phyloP scores from a whole-genome alignment of 2,329 filamentous ascomycete species.

The Fusarium praegraminearum region DNA sequence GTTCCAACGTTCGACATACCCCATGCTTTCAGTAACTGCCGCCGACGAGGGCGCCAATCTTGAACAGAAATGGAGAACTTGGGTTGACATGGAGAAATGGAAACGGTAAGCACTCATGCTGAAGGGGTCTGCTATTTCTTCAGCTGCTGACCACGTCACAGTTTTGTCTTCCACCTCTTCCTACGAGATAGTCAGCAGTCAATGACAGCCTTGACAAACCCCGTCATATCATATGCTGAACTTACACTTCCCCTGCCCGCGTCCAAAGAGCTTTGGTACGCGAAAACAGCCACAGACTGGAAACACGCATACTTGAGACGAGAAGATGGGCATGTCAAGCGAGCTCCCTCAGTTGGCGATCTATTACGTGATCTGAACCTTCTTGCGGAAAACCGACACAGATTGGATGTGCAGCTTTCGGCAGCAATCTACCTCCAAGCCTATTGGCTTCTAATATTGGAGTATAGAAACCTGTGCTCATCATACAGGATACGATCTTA shows the following conservation, averaged over 20 bases:
- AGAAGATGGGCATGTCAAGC: slow-evolving; percentile 53
- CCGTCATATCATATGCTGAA: slow-evolving; percentile 76
- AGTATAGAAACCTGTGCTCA: slow-evolving; percentile 71
- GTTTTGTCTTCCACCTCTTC: slow-evolving; percentile 73
- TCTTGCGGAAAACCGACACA: slow-evolving; percentile 61
- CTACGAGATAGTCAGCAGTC: slow-evolving; percentile 75
- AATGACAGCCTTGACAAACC: slow-evolving; percentile 73
- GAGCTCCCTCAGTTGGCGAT: slow-evolving; percentile 66
- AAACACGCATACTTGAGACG: slow-evolving; percentile 67
- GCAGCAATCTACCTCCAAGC: slow-evolving; percentile 72
- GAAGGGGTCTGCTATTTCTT: background rate
- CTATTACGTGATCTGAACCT: slow-evolving; percentile 68
- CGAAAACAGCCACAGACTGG: slow-evolving; percentile 73
- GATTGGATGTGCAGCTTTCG: slow-evolving; percentile 68
- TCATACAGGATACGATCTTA: slow-evolving; percentile 63
- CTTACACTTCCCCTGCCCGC: slow-evolving; percentile 74
- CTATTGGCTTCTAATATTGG: slow-evolving; percentile 74
- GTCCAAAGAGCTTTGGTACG: slow-evolving; percentile 73
- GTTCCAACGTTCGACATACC: slow-evolving; percentile 68
- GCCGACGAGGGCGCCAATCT: slow-evolving; percentile 68
- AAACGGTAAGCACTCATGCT: slow-evolving; percentile 61
- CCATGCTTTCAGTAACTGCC: slow-evolving; percentile 61
- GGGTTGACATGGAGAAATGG: slow-evolving; percentile 74
- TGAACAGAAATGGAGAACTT: slow-evolving; percentile 73
- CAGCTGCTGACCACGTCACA: slow-evolving; percentile 43